Evolutionary conservation across 2,329 filamentous ascomycete genomes (phyloP).

Genomic region (Ceratocystis lukuohia): DNA sequence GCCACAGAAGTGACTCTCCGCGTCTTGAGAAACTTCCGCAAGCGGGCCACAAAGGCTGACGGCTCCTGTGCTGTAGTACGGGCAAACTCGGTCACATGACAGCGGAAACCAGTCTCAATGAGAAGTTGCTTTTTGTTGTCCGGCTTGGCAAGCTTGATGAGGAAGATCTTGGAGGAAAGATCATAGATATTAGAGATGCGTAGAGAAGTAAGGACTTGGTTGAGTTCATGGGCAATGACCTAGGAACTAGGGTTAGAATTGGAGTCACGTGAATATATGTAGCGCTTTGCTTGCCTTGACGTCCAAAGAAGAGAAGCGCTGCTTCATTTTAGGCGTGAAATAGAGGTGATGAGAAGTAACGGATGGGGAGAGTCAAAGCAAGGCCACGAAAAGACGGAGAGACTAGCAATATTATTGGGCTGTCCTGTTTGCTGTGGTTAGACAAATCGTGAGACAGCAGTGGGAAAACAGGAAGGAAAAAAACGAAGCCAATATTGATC

Average conservation of each 20-base stretch:
- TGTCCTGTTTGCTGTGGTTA: neutral
- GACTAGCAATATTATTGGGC: too few species aligned
- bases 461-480: neutral
- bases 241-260: constrained; percentile 28
- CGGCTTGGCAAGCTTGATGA: constrained; percentile 88
- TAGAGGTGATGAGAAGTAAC: neutral
- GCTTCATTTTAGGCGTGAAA: constrained; percentile 48
- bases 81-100: constrained; percentile 82
- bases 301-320: constrained; percentile 66
- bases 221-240: constrained; percentile 91
- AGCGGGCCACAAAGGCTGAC: constrained; percentile 67
- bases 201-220: constrained; percentile 58
- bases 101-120: constrained; percentile 90
- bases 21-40: constrained; percentile 82
- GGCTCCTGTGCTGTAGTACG: constrained; percentile 75
- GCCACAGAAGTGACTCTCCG: constrained; percentile 64
- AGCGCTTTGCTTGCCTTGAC: constrained; percentile 42
- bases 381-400: neutral
- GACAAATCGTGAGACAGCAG: neutral
- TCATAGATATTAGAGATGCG: constrained; percentile 93
- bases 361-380: neutral
- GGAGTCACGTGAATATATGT: neutral
- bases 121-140: constrained; percentile 79
- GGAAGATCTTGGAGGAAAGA: constrained; percentile 84
- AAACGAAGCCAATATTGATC: neutral